These are phyloP conservation scores for Fusarium tanahbumbuense DNA, from an alignment of 2,329 filamentous ascomycete species.

Conservation along the genomic window DNA sequence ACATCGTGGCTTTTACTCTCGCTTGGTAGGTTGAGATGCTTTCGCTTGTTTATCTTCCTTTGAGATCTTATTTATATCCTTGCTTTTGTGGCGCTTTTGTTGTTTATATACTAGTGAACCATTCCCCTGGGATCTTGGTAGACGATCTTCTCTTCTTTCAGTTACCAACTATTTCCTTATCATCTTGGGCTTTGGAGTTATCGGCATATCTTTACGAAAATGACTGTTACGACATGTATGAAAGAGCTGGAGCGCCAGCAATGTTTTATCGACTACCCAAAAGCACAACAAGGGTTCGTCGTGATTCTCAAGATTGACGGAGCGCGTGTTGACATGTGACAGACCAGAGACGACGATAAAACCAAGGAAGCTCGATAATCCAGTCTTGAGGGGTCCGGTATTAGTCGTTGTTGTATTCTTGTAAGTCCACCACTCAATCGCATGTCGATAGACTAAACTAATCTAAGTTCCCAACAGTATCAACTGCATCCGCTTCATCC, in stretches of 20 bases:
- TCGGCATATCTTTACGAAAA: neutral
- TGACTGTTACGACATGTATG: neutral
- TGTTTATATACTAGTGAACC: neutral
- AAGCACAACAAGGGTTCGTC: conserved; percentile 12
- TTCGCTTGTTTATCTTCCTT: neutral
- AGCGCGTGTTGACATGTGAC: neutral
- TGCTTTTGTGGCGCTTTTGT: neutral
- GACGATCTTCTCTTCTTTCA: neutral
- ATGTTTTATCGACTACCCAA: conserved; percentile 13
- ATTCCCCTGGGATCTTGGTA: neutral
- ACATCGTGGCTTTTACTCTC: neutral
- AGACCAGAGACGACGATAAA: neutral
- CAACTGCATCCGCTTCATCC: conserved; percentile 34
- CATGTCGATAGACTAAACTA: too few species aligned
- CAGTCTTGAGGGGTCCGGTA: neutral
- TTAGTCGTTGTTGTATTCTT: conserved; percentile 10
- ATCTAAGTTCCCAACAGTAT: too few species aligned
- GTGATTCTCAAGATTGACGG: fast-evolving
- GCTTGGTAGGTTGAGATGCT: too few species aligned
- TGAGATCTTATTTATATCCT: neutral
- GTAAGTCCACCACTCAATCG: too few species aligned
- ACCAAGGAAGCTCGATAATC: conserved; percentile 8
- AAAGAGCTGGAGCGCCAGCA: neutral
- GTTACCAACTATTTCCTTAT: neutral
- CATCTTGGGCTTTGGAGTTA: neutral